These are phyloP conservation scores for Physcomitrium patens DNA, from an alignment of 225 moss, liverwort and hornwort genomes.

Conservation along the genomic window DNA sequence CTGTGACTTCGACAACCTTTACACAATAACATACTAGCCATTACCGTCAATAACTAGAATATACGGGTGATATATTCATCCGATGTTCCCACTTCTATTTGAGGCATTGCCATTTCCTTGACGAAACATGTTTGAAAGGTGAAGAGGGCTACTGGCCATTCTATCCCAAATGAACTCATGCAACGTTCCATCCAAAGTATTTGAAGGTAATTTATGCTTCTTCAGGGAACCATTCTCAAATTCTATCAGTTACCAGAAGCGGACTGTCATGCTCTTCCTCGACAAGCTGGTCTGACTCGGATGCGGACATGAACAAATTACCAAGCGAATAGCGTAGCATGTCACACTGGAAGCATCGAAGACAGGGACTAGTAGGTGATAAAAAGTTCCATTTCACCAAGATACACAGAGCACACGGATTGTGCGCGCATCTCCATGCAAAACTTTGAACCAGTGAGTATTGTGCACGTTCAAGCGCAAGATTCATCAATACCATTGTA, in stretches of 20 bases:
- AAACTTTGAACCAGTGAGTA: slow-evolving; percentile 23
- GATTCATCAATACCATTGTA: slow-evolving; percentile 15
- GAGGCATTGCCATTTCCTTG: slow-evolving; percentile 22
- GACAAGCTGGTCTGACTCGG: too few species aligned
- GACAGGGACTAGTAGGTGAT: neutral
- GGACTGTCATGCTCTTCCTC: too few species aligned
- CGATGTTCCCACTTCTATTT: neutral
- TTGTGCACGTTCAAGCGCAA: slow-evolving; percentile 15
- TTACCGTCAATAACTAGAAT: neutral
- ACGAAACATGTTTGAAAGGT: neutral
- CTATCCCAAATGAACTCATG: neutral
- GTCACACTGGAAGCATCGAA: neutral
- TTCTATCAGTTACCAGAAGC: neutral
- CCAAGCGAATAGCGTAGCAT: too few species aligned
- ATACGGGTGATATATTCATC: slow-evolving; percentile 11
- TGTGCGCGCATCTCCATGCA: slow-evolving; percentile 20
- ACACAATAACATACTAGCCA: slow-evolving; percentile 13
- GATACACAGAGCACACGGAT: slow-evolving; percentile 28
- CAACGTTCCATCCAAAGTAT: neutral
- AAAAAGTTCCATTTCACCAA: slow-evolving; percentile 5
- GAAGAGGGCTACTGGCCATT: neutral
- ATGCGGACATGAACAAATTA: too few species aligned
- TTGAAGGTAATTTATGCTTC: neutral
- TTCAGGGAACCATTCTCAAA: neutral
- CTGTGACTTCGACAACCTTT: slow-evolving; percentile 12